Percentiles rank a stretch among this genome's conserved stretches.
These are phyloP conservation scores for Neobulgaria alba DNA, from an alignment of 2,329 filamentous ascomycete species.

Conservation along the genomic window DNA sequence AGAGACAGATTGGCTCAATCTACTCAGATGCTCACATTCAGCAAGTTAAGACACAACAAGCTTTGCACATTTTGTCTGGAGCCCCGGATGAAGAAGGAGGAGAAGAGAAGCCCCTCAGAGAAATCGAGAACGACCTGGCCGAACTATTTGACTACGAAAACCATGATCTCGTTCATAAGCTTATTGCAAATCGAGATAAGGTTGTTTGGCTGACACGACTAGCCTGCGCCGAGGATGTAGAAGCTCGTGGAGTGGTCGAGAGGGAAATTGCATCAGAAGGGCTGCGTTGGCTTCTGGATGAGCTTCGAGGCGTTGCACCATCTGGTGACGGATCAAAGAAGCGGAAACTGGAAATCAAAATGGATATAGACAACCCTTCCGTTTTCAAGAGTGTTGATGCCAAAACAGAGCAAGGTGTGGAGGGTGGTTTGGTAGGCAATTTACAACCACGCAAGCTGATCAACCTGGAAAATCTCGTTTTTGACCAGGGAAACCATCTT, in stretches of 20 bases:
- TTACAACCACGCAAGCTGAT: conserved; percentile 80
- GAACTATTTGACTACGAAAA: conserved; percentile 97
- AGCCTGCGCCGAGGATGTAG: conserved; percentile 71
- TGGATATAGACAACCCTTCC: conserved; percentile 76
- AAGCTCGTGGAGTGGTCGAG: conserved; percentile 69
- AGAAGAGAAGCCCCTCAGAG: conserved; percentile 76
- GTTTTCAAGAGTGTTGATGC: conserved; percentile 44
- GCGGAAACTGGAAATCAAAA: conserved; percentile 78
- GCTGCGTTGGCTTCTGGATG: conserved; percentile 76
- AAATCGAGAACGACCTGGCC: conserved; percentile 98
- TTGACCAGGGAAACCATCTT: conserved; percentile 95
- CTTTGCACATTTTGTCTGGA: conserved; percentile 73
- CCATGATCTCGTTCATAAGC: conserved; percentile 81
- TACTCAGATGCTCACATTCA: conserved; percentile 90
- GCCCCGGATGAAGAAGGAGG: conserved; percentile 66
- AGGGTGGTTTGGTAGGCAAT: conserved; percentile 68
- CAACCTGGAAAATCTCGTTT: conserved; percentile 91
- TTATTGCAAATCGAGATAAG: conserved; percentile 88
- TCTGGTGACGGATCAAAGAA: conserved; percentile 47
- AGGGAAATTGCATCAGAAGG: conserved; percentile 88
- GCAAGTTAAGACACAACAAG: conserved; percentile 82
- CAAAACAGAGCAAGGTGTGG: conserved; percentile 44
- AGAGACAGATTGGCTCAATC: conserved; percentile 79
- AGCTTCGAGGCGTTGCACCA: conserved; percentile 64
- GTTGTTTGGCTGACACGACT: conserved; percentile 91